Base-by-base conservation (phyloP, 371 early-diverging fungal species). In the Syncephalastrum monosporum region DNA sequence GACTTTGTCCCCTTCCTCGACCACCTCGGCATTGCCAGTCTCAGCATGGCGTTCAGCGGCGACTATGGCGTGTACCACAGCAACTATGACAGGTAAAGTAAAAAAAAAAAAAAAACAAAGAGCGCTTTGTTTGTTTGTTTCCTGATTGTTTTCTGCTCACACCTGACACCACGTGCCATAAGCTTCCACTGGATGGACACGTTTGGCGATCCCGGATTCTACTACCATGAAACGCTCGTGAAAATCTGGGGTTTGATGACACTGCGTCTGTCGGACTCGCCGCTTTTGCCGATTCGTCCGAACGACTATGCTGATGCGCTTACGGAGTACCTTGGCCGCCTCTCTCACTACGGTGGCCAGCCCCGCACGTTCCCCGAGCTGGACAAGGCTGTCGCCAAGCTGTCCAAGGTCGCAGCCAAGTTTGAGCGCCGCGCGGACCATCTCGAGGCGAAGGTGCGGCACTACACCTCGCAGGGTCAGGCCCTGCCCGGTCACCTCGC, bases 191-290 rank as follows among this genome's bases (percentile, higher is more conserved):
- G 86, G 77, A 85, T 89, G 84, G 69, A 75, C 16, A 75, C 82
- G 52, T 86, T 79, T 63, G 79, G 86, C n/a, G 89, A 89, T 50
- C 85, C 89, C 5, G 68, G 67, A 0, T 84, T 81, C 57, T 53
- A 71, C 46, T 86, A 86, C 53, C 87, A 89, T 57, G 67, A 64
- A 53, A 59, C 85, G 0, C 63, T 80, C 47, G 70, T 74, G 42
- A 69, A 59, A 15, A 64, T 79, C 17, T 69, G 72, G 67, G 72
- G 76, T n/a, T 38, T 75, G 5, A 19, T 76, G 17, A 62, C 67
- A 2, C 59, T 79, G 14, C 76, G 72, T 21, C 57, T 79, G 3
- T 59, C 79, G 0, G 71, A 69, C 43, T 71, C 72, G 38, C 56
- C 55, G 5, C 57, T 79, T 27, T 54, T 79, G 4, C 79, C 79